A percentile compares a stretch with the other conserved stretches of the same genome.
Evolutionary conservation across 78 protist species (phyloP).

Genomic region (Dictyostelium citrinum): DNA sequence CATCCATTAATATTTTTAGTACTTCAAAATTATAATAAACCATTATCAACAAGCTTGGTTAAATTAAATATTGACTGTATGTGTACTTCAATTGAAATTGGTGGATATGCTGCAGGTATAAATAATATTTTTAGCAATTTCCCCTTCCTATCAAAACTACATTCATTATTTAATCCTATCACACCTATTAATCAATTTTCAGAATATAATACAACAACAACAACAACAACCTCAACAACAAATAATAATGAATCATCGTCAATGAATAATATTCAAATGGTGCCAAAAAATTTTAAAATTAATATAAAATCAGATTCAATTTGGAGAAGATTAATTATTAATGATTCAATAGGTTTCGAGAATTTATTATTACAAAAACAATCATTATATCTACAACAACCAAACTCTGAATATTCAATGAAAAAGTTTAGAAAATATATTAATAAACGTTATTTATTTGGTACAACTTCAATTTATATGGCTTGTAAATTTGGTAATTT

Average conservation of each 20-base stretch:
- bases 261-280: background rate
- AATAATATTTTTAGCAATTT: background rate
- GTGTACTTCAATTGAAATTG: background rate
- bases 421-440: background rate
- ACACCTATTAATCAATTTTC: background rate
- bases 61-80: constrained; percentile 1
- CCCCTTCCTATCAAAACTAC: background rate
- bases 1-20: background rate
- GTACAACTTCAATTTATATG: background rate
- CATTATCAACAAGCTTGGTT: background rate
- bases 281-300: background rate
- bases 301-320: background rate
- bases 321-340: background rate
- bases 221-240: background rate
- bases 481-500: background rate
- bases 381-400: background rate
- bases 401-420: background rate
- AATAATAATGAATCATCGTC: background rate
- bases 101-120: background rate
- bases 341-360: background rate
- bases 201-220: background rate
- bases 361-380: background rate
- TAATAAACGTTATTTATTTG: background rate
- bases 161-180: background rate
- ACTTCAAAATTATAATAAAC: background rate